A percentile compares a stretch with the other conserved stretches of the same genome.
Conservation (phyloP, 305 asterid genomes). For the Fraxinus velutina region DNA sequence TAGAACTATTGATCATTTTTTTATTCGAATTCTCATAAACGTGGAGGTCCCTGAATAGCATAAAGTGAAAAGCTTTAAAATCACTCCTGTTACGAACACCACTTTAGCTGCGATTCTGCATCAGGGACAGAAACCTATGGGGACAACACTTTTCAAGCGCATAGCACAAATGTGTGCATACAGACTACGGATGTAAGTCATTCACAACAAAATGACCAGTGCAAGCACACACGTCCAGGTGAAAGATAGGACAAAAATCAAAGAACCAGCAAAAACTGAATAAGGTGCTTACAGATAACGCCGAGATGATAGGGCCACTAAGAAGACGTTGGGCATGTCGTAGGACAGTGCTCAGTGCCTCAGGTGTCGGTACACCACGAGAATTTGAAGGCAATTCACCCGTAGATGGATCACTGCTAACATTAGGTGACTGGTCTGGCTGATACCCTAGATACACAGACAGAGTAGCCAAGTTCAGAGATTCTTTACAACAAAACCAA, state of each 20-base stretch:
- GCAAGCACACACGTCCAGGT: not conserved
- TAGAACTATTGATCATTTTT: not conserved
- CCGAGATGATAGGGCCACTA: slow-evolving; percentile 53
- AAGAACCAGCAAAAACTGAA: slow-evolving; percentile 1
- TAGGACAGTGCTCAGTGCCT: slow-evolving; percentile 57
- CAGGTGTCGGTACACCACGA: slow-evolving; percentile 57
- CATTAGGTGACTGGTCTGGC: slow-evolving; percentile 41
- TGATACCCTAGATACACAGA: slow-evolving; percentile 37
- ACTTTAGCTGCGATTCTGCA: not conserved
- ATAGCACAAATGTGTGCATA: not conserved
- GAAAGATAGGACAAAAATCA: not conserved
- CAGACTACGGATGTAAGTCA: not conserved
- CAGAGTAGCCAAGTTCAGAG: slow-evolving; percentile 13
- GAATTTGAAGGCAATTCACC: slow-evolving; percentile 54
- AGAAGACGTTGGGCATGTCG: slow-evolving; percentile 63
- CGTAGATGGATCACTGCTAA: slow-evolving; percentile 29
- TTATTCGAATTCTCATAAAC: not conserved
- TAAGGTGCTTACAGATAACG: slow-evolving; percentile 64
- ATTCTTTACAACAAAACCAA: slow-evolving; percentile 10
- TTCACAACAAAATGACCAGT: not conserved
- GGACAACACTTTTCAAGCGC: not conserved
- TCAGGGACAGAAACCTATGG: not conserved
- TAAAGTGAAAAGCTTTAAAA: not conserved
- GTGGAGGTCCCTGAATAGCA: not conserved
- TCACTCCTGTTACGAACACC: not conserved